Percentiles rank a stretch among this genome's conserved stretches.
phyloP scores from a whole-genome alignment of 208 protist species.

The Angomonas ambiguus region DNA sequence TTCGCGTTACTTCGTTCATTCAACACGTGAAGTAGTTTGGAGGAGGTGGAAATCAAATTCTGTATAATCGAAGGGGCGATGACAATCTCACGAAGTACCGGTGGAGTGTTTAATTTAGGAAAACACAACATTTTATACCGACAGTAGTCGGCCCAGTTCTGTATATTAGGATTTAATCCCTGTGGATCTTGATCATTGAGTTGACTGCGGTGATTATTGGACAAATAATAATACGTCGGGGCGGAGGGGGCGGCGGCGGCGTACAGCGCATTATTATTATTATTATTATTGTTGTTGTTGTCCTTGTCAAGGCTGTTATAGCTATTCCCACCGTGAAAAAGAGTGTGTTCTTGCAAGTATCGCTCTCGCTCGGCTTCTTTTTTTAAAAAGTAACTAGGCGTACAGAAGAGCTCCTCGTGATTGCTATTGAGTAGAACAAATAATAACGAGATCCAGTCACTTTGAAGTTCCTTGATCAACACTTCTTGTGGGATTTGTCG shows the following conservation, averaged over 20 bases:
- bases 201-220: not conserved
- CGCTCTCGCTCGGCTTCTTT: not conserved
- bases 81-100: not conserved
- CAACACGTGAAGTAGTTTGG: not conserved
- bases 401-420: constrained; percentile 30
- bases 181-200: too few species aligned
- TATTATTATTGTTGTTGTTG: not conserved
- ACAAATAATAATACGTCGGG: constrained; percentile 1
- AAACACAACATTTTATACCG: constrained; percentile 7
- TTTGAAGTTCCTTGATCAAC: constrained; percentile 55
- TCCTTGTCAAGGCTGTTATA: not conserved
- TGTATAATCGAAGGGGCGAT: constrained; percentile 1
- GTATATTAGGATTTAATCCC: not conserved
- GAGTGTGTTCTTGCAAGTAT: not conserved
- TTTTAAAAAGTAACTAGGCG: constrained; percentile 11
- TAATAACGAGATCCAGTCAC: constrained; percentile 53
- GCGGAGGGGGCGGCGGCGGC: not conserved
- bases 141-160: not conserved
- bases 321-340: not conserved
- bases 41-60: constrained; percentile 1
- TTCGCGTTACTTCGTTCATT: not conserved
- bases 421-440: constrained; percentile 38
- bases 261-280: not conserved
- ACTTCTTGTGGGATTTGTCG: constrained; percentile 57
- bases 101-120: not conserved